These are phyloP conservation scores for Alternaria triticimaculans DNA, from an alignment of 2,329 filamentous ascomycete genomes.

Conservation along the genomic window DNA sequence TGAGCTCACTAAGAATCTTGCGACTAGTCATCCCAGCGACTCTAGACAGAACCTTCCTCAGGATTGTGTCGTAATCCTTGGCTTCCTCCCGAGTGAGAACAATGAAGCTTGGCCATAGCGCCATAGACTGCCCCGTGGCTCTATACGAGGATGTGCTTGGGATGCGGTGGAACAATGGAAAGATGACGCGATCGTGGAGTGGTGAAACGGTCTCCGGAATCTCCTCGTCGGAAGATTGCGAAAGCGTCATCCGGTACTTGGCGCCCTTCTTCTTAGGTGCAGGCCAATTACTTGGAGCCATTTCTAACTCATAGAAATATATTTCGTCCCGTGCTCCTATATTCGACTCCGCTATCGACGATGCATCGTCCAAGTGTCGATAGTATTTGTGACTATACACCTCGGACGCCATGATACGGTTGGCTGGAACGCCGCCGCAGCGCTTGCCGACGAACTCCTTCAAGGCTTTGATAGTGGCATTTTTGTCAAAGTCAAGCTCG, in stretches of 20 bases:
- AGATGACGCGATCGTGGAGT: slow-evolving; percentile 69
- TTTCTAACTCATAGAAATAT: slow-evolving; percentile 79
- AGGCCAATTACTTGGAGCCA: slow-evolving; percentile 78
- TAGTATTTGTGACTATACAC: slow-evolving; percentile 86
- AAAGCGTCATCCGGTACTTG: slow-evolving; percentile 55
- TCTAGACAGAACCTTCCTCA: slow-evolving; percentile 79
- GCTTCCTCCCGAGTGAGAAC: slow-evolving; percentile 77
- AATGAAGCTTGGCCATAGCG: slow-evolving; percentile 69
- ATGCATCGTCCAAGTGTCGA: slow-evolving; percentile 76
- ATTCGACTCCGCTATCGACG: slow-evolving; percentile 70
- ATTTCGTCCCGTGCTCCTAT: slow-evolving; percentile 70
- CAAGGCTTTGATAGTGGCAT: slow-evolving; percentile 70
- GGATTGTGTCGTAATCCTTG: slow-evolving; percentile 71
- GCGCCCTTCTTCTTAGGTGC: slow-evolving; percentile 58
- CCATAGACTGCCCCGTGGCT: slow-evolving; percentile 45
- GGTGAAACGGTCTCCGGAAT: slow-evolving; percentile 64
- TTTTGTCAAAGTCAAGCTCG: slow-evolving; percentile 80
- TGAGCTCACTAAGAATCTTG: slow-evolving; percentile 64
- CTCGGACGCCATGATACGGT: slow-evolving; percentile 79
- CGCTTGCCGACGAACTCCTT: slow-evolving; percentile 68
- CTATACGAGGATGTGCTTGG: slow-evolving; percentile 43
- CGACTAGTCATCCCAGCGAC: slow-evolving; percentile 78
- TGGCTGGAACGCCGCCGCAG: slow-evolving; percentile 58
- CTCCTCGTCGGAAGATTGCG: slow-evolving; percentile 54
- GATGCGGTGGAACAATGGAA: slow-evolving; percentile 72